Conservation (phyloP, 768 basidiomycete genomes). For the Crepidotus variabilis region DNA sequence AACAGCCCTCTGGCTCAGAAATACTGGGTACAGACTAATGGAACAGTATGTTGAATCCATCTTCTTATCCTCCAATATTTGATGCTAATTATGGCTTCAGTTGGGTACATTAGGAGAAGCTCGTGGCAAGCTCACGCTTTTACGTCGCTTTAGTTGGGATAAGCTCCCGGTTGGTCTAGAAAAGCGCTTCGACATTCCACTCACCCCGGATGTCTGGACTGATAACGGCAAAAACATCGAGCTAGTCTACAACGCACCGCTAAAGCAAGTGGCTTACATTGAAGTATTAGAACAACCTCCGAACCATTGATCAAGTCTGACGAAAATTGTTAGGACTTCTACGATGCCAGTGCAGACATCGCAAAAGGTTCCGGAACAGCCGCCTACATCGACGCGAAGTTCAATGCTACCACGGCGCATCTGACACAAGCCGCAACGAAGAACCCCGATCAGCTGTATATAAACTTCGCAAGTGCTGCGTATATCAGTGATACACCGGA, state of each 20-base stretch:
- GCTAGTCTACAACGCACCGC: slow-evolving; percentile 36
- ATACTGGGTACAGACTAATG: slow-evolving; percentile 46
- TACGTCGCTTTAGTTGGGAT: slow-evolving; percentile 43
- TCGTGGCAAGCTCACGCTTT: slow-evolving; percentile 47
- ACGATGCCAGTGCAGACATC: slow-evolving; percentile 28
- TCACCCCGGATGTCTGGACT: slow-evolving; percentile 40
- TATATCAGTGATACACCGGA: slow-evolving; percentile 29
- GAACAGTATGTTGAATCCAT: slow-evolving; percentile 25
- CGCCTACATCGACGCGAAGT: slow-evolving; percentile 40
- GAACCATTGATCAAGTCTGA: not conserved
- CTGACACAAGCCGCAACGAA: slow-evolving; percentile 35
- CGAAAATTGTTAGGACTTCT: slow-evolving; percentile 31
- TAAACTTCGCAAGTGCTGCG: slow-evolving; percentile 44
- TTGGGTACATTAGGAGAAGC: slow-evolving; percentile 47
- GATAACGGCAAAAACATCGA: slow-evolving; percentile 45
- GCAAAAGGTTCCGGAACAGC: slow-evolving; percentile 28
- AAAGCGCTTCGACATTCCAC: slow-evolving; percentile 41
- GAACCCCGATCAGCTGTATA: slow-evolving; percentile 40
- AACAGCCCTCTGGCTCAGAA: slow-evolving; percentile 31
- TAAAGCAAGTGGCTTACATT: slow-evolving; percentile 38
- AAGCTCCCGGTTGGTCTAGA: slow-evolving; percentile 33
- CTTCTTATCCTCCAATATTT: not conserved
- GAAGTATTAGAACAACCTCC: slow-evolving; percentile 24
- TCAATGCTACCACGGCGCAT: slow-evolving; percentile 36
- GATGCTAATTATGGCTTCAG: slow-evolving; percentile 18